Percentiles rank a stretch among this genome's conserved stretches.
phyloP scores from a whole-genome alignment of 352 stramenopile species.

The Globisporangium nodosum region DNA sequence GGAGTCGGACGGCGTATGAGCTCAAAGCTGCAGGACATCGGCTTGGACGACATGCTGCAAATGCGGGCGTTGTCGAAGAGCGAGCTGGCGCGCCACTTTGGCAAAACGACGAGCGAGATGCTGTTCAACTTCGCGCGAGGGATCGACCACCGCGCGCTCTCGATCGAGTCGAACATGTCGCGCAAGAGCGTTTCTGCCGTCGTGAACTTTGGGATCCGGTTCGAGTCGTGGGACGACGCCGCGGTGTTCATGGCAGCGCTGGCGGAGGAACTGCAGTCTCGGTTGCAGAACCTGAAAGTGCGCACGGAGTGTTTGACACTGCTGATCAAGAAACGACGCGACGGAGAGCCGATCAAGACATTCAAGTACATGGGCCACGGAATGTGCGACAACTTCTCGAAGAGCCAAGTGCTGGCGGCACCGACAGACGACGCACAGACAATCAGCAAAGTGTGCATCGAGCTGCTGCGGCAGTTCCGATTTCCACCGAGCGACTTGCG shows the following conservation, averaged over 20 bases:
- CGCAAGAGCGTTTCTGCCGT: slow-evolving; percentile 89
- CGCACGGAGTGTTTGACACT: slow-evolving; percentile 66
- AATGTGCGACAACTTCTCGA: slow-evolving; percentile 84
- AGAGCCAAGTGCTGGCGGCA: slow-evolving; percentile 47
- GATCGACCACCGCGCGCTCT: slow-evolving; percentile 62
- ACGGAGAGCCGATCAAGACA: slow-evolving; percentile 62
- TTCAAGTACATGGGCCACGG: slow-evolving; percentile 87
- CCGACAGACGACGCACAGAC: slow-evolving; percentile 48
- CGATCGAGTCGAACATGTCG: slow-evolving; percentile 62
- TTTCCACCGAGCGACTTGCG: slow-evolving; percentile 58
- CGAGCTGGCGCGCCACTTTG: slow-evolving; percentile 55
- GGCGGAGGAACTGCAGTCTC: slow-evolving; percentile 58
- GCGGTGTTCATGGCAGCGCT: slow-evolving; percentile 80
- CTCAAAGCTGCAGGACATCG: slow-evolving; percentile 63
- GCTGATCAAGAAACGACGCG: slow-evolving; percentile 75
- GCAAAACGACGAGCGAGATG: slow-evolving; percentile 62
- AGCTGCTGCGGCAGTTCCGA: slow-evolving; percentile 54
- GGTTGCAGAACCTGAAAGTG: slow-evolving; percentile 59
- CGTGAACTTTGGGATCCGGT: slow-evolving; percentile 91
- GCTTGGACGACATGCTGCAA: slow-evolving; percentile 55
- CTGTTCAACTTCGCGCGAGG: slow-evolving; percentile 76
- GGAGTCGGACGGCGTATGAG: slow-evolving; percentile 67
- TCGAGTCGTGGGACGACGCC: slow-evolving; percentile 69
- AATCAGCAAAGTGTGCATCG: slow-evolving; percentile 47
- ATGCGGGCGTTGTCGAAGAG: slow-evolving; percentile 45